Percentiles rank a stretch among this genome's conserved stretches.
phyloP scores from a whole-genome alignment of 2,329 filamentous ascomycete genomes.

The Cryphonectria nitschkei region DNA sequence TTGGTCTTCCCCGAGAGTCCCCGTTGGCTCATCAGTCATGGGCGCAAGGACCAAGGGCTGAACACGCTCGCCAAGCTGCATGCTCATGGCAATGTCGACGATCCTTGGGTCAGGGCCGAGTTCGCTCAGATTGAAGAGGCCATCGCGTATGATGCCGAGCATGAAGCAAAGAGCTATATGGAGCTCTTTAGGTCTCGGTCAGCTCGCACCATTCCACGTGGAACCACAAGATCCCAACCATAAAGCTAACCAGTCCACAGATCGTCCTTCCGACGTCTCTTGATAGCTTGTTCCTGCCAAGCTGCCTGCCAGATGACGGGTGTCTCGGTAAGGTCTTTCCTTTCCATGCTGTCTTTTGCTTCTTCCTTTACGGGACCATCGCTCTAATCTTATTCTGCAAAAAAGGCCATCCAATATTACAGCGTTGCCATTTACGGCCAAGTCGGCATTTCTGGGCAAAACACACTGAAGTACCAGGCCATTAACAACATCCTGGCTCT shows the following conservation, averaged over 20 bases:
- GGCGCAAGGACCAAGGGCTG: conserved; percentile 66
- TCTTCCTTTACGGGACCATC: not conserved
- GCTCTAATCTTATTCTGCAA: not conserved
- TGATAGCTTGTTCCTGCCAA: conserved; percentile 71
- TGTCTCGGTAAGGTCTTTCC: conserved; percentile 47
- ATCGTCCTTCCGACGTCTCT: conserved; percentile 71
- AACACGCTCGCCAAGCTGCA: conserved; percentile 71
- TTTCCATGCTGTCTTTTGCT: not conserved
- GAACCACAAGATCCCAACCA: not conserved
- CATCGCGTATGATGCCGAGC: conserved; percentile 68
- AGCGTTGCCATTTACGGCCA: conserved; percentile 68
- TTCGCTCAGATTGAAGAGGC: conserved; percentile 66
- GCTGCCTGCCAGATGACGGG: conserved; percentile 78
- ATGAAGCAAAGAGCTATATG: conserved; percentile 69
- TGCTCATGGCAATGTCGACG: conserved; percentile 65
- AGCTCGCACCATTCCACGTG: conserved; percentile 2
- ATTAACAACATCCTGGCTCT: conserved; percentile 74
- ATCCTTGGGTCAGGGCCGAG: conserved; percentile 73
- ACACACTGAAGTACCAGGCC: conserved; percentile 75
- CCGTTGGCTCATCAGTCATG: conserved; percentile 77
- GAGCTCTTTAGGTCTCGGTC: conserved; percentile 67
- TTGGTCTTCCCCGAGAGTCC: conserved; percentile 71
- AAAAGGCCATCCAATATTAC: conserved; percentile 73
- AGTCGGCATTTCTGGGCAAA: conserved; percentile 67
- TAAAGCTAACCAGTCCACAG: conserved; percentile 31